Conservation (phyloP, 2,329 filamentous ascomycete species). For the Epichloe coenophiala region DNA sequence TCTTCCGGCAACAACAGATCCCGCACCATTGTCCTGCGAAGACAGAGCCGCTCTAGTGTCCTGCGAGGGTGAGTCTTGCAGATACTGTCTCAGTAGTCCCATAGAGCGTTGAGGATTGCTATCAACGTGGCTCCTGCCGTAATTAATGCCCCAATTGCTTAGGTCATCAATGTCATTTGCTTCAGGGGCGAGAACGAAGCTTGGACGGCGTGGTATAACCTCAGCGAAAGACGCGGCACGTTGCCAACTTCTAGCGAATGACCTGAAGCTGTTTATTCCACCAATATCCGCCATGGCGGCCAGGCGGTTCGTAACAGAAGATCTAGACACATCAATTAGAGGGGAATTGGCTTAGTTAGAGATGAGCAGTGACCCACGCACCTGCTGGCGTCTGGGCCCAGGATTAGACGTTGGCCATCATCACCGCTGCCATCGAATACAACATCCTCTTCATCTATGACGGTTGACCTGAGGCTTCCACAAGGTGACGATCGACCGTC, state of each 20-base stretch:
- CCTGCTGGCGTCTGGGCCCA: constrained; percentile 18
- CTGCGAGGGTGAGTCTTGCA: constrained; percentile 26
- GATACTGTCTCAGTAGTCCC: constrained; percentile 39
- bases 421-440: constrained; percentile 28
- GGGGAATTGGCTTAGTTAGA: too few species aligned
- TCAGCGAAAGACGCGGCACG: constrained; percentile 80
- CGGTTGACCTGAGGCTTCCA: constrained; percentile 29
- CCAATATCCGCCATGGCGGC: constrained; percentile 56
- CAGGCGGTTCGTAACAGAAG: constrained; percentile 45
- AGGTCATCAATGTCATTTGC: constrained; percentile 17
- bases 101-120: constrained; percentile 19
- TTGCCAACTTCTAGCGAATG: constrained; percentile 86
- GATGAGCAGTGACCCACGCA: constrained; percentile 3
- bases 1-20: background rate
- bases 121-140: constrained; percentile 28
- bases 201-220: constrained; percentile 65
- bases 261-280: constrained; percentile 86
- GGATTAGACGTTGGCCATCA: constrained; percentile 15
- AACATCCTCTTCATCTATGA: constrained; percentile 31
- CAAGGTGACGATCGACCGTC: constrained; percentile 28
- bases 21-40: background rate
- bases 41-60: background rate
- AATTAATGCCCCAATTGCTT: constrained; percentile 21
- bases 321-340: constrained; percentile 23
- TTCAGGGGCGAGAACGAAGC: constrained; percentile 54